Conservation (phyloP, 306 rosid species). For the Vigna unguiculata region DNA sequence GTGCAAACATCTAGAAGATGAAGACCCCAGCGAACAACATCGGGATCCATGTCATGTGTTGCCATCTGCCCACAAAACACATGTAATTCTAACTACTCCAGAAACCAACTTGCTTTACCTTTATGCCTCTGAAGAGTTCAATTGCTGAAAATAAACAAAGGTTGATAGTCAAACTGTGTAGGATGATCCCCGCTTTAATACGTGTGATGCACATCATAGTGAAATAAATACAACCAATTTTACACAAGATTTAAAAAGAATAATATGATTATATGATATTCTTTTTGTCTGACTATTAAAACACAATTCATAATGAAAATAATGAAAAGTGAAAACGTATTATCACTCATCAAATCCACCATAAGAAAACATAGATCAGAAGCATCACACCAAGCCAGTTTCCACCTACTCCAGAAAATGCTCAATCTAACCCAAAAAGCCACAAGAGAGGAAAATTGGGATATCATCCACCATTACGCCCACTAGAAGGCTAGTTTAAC, state of each 20-base stretch:
- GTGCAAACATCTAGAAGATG: conserved; percentile 89
- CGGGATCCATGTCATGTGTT: conserved; percentile 74
- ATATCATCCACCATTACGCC: conserved; percentile 2
- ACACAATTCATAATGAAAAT: conserved; percentile 11
- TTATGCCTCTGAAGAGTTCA: conserved; percentile 35
- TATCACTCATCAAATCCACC: neutral
- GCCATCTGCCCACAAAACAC: conserved; percentile 50
- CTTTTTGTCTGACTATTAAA: conserved; percentile 19
- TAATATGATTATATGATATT: neutral
- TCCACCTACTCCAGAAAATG: conserved; percentile 8
- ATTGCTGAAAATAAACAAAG: conserved; percentile 45
- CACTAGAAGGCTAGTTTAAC: conserved; percentile 2
- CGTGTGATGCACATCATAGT: neutral
- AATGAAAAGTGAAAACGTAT: neutral
- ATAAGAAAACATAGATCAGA: conserved; percentile 19
- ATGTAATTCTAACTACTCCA: conserved; percentile 42
- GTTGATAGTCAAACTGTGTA: neutral
- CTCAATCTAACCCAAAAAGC: conserved; percentile 10
- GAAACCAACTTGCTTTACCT: conserved; percentile 39
- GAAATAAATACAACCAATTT: neutral
- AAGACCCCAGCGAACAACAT: conserved; percentile 87
- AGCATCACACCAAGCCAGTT: conserved; percentile 1
- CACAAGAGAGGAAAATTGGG: neutral
- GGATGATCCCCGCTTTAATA: conserved; percentile 2
- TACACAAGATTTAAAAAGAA: neutral